phyloP scores from a whole-genome alignment of 495 filamentous ascomycete genomes.

The Hypoxylon fragiforme region DNA sequence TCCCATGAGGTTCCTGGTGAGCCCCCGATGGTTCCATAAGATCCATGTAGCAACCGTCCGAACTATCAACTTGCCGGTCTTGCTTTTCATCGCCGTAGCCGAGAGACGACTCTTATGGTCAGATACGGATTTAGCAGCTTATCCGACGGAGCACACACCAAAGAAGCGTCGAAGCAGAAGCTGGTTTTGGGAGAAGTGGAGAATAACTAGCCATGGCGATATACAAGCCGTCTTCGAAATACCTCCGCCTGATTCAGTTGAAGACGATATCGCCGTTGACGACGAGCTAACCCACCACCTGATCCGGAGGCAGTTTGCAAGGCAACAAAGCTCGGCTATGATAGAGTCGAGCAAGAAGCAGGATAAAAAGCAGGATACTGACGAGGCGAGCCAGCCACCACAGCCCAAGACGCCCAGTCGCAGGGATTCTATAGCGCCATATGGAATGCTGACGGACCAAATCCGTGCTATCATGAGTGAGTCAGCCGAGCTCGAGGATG shows the following conservation, averaged over 20 bases:
- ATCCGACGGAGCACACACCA: conserved; percentile 24
- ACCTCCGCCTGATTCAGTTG: conserved; percentile 62
- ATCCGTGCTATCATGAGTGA: conserved; percentile 44
- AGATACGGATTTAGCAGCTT: conserved; percentile 24
- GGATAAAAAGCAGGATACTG: conserved; percentile 14
- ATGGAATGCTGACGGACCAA: conserved; percentile 40
- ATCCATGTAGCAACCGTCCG: conserved; percentile 69
- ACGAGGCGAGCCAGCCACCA: conserved; percentile 8
- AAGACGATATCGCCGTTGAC: conserved; percentile 57
- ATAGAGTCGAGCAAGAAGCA: conserved; percentile 26
- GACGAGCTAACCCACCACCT: conserved; percentile 55
- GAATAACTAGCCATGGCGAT: conserved; percentile 63
- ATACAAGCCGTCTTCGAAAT: conserved; percentile 68
- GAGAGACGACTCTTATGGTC: conserved; percentile 58
- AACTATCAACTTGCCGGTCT: conserved; percentile 64
- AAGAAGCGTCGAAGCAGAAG: conserved; percentile 35
- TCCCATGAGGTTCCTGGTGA: conserved; percentile 65
- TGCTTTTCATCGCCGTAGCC: conserved; percentile 61
- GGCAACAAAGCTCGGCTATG: conserved; percentile 36
- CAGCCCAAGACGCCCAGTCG: conserved; percentile 38
- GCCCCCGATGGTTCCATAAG: conserved; percentile 76
- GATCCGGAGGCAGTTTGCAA: conserved; percentile 52
- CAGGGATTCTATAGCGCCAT: conserved; percentile 53
- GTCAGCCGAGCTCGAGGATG: conserved; percentile 40
- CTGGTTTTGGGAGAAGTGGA: conserved; percentile 51